phyloP scores from a whole-genome alignment of 768 basidiomycete species.

The Leccinum broughii region DNA sequence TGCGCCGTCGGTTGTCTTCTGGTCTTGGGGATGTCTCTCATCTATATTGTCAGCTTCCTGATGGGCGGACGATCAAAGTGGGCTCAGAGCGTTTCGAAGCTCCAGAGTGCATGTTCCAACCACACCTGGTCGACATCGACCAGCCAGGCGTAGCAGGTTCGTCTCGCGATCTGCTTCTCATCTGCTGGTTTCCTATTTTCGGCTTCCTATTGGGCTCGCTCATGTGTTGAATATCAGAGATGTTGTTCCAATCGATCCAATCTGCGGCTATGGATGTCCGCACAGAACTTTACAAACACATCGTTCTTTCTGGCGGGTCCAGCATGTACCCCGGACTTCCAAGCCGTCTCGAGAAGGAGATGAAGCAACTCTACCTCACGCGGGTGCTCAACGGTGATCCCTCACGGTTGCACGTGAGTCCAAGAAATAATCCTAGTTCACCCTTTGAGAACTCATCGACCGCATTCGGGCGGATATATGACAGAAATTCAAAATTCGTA shows the following conservation, averaged over 20 bases:
- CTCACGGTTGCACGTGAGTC: constrained; percentile 78
- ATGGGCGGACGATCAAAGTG: constrained; percentile 95
- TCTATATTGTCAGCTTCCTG: constrained; percentile 65
- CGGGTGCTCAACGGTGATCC: constrained; percentile 86
- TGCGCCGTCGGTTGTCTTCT: constrained; percentile 37
- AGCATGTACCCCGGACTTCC: constrained; percentile 99
- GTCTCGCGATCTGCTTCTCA: constrained; percentile 17
- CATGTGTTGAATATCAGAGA: constrained; percentile 50
- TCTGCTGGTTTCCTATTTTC: not conserved
- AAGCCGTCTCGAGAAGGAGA: constrained; percentile 96
- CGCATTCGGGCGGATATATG: too few relatives aligned
- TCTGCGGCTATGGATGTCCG: constrained; percentile 87
- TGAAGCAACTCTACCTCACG: constrained; percentile 98
- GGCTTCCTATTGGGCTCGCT: not conserved
- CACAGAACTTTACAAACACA: constrained; percentile 92
- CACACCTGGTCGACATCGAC: constrained; percentile 94
- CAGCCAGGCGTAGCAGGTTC: constrained; percentile 93
- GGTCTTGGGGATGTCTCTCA: constrained; percentile 5
- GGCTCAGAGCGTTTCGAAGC: constrained; percentile 98
- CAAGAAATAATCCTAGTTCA: not conserved
- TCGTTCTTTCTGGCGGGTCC: constrained; percentile 95
- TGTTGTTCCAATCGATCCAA: constrained; percentile 97
- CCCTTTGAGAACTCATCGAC: not conserved
- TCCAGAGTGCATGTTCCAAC: constrained; percentile 99
- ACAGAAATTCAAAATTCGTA: constrained; percentile 99